A percentile compares a stretch with the other conserved stretches of the same genome.
Conservation (phyloP, 176 grass and related monocot species). For the Zea luxurians region DNA sequence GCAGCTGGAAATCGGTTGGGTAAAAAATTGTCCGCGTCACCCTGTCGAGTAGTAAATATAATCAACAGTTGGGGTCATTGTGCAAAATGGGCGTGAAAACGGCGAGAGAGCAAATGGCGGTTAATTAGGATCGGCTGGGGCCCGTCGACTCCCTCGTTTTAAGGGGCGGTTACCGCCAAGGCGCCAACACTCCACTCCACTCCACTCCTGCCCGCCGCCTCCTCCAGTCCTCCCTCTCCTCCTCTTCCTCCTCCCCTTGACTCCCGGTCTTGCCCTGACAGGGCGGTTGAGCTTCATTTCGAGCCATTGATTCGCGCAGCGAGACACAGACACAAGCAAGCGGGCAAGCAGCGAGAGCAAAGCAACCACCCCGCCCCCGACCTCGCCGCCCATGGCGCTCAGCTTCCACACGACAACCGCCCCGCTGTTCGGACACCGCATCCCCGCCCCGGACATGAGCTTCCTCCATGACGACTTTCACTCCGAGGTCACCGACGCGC, state of each 20-base stretch:
- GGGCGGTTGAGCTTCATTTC: constrained; percentile 19
- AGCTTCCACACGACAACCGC: constrained; percentile 37
- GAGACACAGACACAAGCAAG: constrained; percentile 11
- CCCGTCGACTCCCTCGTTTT: not conserved
- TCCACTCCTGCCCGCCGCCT: not conserved
- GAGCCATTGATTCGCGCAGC: not conserved
- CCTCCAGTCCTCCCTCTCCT: not conserved
- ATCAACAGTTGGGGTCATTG: too few relatives aligned
- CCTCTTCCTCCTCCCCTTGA: not conserved
- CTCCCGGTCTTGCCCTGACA: not conserved
- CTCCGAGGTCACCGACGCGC: constrained; percentile 54
- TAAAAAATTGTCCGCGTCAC: too few relatives aligned
- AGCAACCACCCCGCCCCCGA: not conserved
- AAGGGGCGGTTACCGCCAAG: constrained; percentile 18
- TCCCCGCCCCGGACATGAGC: constrained; percentile 9
- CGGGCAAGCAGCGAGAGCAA: not conserved
- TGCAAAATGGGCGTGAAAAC: not conserved
- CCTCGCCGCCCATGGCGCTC: constrained; percentile 35
- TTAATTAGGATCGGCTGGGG: constrained; percentile 35
- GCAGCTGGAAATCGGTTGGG: too few relatives aligned
- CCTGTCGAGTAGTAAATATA: too few relatives aligned
- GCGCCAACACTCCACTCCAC: too few relatives aligned
- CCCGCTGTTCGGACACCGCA: constrained; percentile 17
- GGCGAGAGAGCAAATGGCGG: constrained; percentile 39
- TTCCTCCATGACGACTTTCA: constrained; percentile 42